Evolutionary conservation across 2,329 filamentous ascomycete genomes (phyloP).

Genomic region (Fragosphaeria purpurea): DNA sequence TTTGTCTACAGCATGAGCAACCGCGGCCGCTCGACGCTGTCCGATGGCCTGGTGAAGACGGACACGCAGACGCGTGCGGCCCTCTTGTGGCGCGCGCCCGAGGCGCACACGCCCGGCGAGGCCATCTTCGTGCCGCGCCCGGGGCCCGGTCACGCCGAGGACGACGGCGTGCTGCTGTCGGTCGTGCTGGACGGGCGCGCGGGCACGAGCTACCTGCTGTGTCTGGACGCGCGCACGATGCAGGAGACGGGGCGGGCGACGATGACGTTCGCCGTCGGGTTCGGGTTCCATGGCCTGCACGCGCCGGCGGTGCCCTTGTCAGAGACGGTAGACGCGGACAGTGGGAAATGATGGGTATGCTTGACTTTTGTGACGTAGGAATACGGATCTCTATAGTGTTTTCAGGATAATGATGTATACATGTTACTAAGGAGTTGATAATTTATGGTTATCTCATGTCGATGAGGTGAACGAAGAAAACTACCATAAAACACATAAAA

Average conservation of each 20-base stretch:
- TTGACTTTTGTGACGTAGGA: no score
- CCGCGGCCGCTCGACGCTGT: slow-evolving; percentile 47
- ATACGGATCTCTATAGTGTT: no score
- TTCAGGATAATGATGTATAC: no score
- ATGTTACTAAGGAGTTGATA: no score
- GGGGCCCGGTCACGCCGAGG: slow-evolving; percentile 37
- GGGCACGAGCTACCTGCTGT: slow-evolving; percentile 54
- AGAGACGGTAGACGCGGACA: no score
- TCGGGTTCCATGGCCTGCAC: slow-evolving; percentile 58
- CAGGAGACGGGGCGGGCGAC: slow-evolving; percentile 55
- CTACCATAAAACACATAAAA: no score
- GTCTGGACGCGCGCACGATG: slow-evolving; percentile 53
- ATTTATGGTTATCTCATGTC: no score
- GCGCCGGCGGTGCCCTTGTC: neutral
- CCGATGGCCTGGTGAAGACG: slow-evolving; percentile 56
- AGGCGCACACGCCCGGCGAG: slow-evolving; percentile 58
- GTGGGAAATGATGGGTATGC: no score
- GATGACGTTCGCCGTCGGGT: slow-evolving; percentile 46
- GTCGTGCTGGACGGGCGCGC: slow-evolving; percentile 54
- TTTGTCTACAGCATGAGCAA: slow-evolving; percentile 51
- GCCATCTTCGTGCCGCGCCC: slow-evolving; percentile 54
- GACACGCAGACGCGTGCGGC: slow-evolving; percentile 45
- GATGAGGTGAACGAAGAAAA: no score
- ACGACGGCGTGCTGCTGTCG: slow-evolving; percentile 52
- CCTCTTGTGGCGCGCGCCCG: slow-evolving; percentile 41